Evolutionary conservation across 2,329 filamentous ascomycete species (phyloP).

Genomic region (Phyllosticta citribraziliensis): DNA sequence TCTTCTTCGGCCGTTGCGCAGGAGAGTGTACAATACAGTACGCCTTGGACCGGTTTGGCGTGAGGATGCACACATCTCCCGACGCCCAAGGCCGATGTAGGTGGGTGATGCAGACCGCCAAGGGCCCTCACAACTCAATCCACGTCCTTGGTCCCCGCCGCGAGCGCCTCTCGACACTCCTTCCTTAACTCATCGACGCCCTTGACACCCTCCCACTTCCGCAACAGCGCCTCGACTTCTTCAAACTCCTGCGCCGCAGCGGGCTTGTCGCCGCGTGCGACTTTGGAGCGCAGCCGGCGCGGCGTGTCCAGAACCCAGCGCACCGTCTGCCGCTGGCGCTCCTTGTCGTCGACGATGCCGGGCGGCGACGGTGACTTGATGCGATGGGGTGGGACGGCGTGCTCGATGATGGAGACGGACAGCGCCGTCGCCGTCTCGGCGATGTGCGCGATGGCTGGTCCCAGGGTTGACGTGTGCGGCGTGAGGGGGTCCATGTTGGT

Average conservation of each 20-base stretch:
- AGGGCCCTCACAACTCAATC: background rate
- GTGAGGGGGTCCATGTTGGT: constrained; percentile 71
- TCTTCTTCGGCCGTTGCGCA: too few species aligned
- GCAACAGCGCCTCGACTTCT: constrained; percentile 28
- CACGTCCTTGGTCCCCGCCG: background rate
- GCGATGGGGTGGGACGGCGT: constrained; percentile 8
- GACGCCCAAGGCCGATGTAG: background rate
- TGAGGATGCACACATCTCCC: background rate
- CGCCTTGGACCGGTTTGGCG: background rate
- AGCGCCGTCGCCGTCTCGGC: constrained; percentile 47
- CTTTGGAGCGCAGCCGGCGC: constrained; percentile 46
- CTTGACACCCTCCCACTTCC: constrained; percentile 34
- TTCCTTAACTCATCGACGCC: constrained; percentile 32
- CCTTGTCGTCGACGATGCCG: constrained; percentile 22
- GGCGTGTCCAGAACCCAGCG: constrained; percentile 54
- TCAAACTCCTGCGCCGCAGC: constrained; percentile 49
- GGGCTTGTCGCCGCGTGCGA: constrained; percentile 49
- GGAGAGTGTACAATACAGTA: too few species aligned
- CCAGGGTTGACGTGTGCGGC: constrained; percentile 62
- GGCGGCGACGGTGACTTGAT: constrained; percentile 1
- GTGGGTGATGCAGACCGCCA: background rate
- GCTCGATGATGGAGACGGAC: constrained; percentile 27
- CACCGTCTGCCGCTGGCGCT: constrained; percentile 46
- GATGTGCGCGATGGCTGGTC: constrained; percentile 65
- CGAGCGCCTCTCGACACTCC: constrained; percentile 23